phyloP scores from a whole-genome alignment of 2,329 filamentous ascomycete species.

The Arthroderma sp. region DNA sequence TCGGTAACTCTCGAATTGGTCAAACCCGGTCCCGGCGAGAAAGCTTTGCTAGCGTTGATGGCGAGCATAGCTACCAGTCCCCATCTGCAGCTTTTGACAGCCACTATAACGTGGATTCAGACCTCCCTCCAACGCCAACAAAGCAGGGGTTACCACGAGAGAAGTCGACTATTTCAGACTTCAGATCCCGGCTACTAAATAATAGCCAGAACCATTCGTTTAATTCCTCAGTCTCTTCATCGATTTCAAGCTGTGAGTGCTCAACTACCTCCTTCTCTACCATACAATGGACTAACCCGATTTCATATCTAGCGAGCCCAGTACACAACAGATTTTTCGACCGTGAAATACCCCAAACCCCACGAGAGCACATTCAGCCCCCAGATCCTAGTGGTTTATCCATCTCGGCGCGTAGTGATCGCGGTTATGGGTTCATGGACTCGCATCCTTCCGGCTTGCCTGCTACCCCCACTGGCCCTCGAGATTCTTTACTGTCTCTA shows the following conservation, averaged over 20 bases:
- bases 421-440: slow-evolving; percentile 26
- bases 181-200: too few species aligned
- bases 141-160: slow-evolving; percentile 41
- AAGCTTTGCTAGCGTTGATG: slow-evolving; percentile 71
- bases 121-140: slow-evolving; percentile 87
- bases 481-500: slow-evolving; percentile 44
- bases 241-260: slow-evolving; percentile 24
- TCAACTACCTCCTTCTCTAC: slow-evolving; percentile 15
- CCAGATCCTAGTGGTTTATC: slow-evolving; percentile 73
- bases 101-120: slow-evolving; percentile 49
- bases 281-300: slow-evolving; percentile 1
- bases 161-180: not conserved
- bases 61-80: slow-evolving; percentile 54
- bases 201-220: too few species aligned
- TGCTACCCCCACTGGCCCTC: slow-evolving; percentile 66
- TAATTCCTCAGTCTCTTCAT: too few species aligned
- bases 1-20: slow-evolving; percentile 42
- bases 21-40: slow-evolving; percentile 41
- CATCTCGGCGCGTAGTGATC: slow-evolving; percentile 53
- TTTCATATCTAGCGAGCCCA: slow-evolving; percentile 46
- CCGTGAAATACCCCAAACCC: slow-evolving; percentile 58
- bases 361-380: slow-evolving; percentile 58
- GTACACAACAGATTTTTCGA: slow-evolving; percentile 41
- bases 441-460: slow-evolving; percentile 44
- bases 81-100: slow-evolving; percentile 43